A percentile compares a stretch with the other conserved stretches of the same genome.
Evolutionary conservation across 2,329 filamentous ascomycete species (phyloP).

Genomic region (Zymoseptoria pseudotritici): DNA sequence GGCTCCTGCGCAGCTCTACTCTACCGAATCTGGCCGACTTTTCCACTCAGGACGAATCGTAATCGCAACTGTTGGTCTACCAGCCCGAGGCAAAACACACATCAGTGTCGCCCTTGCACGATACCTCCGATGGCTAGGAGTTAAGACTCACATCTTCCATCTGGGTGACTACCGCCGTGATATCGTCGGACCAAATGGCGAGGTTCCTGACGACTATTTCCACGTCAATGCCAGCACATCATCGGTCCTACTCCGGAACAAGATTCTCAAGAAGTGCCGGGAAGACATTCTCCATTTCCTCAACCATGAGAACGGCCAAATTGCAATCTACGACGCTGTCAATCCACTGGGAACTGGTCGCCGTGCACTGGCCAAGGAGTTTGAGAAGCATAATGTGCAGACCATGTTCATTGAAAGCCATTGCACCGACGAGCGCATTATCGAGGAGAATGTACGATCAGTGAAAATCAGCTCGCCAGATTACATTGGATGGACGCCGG

Average conservation of each 20-base stretch:
- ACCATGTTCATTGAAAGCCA: constrained; percentile 95
- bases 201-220: constrained; percentile 95
- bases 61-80: constrained; percentile 92
- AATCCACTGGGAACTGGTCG: constrained; percentile 81
- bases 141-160: constrained; percentile 97
- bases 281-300: constrained; percentile 96
- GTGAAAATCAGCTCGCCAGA: constrained; percentile 98
- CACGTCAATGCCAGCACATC: constrained; percentile 88
- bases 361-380: constrained; percentile 82
- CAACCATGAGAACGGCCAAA: constrained; percentile 94
- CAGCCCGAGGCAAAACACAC: constrained; percentile 94
- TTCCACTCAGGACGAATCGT: constrained; percentile 97
- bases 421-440: constrained; percentile 86
- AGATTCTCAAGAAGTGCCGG: constrained; percentile 93
- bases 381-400: constrained; percentile 93
- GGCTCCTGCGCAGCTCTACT: constrained; percentile 95
- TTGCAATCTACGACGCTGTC: constrained; percentile 97
- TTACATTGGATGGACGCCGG: constrained; percentile 85
- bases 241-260: constrained; percentile 88
- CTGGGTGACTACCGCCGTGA: constrained; percentile 92
- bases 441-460: constrained; percentile 91
- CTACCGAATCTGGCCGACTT: constrained; percentile 90
- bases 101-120: constrained; percentile 92
- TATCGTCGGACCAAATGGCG: constrained; percentile 72
- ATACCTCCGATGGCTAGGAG: constrained; percentile 92